Evolutionary conservation across 2,329 filamentous ascomycete genomes (phyloP), one percentile per base, ranked within the genome.

Genomic region (Aaosphaeria arxii): DNA sequence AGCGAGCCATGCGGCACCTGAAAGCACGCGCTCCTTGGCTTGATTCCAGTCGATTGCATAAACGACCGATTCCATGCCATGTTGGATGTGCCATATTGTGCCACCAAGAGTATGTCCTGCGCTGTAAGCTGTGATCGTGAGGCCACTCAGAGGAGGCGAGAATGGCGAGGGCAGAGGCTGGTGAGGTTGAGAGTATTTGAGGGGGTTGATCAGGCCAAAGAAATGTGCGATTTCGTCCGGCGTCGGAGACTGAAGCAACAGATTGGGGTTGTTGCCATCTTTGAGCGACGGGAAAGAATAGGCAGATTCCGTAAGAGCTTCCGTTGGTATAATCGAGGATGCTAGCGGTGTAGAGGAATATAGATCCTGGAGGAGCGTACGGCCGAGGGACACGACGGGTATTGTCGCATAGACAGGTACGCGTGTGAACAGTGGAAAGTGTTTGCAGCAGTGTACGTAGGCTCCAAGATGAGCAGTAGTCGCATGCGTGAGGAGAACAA

Each of bases 31-130:
- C 68, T 99, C 94, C 58, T 90, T 84, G n/a, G 88, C 90, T 71
- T 96, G 91, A 61, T 96, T 96, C 94, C 94, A 99, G 64, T 97
- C 92, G 13, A 96, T 89, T 0, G 94, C 92, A 62, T 99, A 97
- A 1, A 99, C 91, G 39, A 99, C 92, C 1, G 91, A 96, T 69
- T 99, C 94, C 65, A 96, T 81, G 0, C 91, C 91, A 74, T 97
- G 91, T 63, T 97, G 92, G 55, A 99, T 91, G 63, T 97, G 92
- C 94, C 94, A 99, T 75, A 99, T 96, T 28, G 94, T 97, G 47
- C 94, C 94, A 69, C 94, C 94, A 0, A 97, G 81, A 0, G 92
- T 96, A 67, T 96, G 92, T 54, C 94, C 94, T 6, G 94, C 91
- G 71, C 95, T 95, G 74, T 97, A 97, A 1, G 94, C 94, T 1